These are phyloP conservation scores for Alternaria novae-zelandiae DNA, from an alignment of 2,329 filamentous ascomycete genomes.

Conservation along the genomic window DNA sequence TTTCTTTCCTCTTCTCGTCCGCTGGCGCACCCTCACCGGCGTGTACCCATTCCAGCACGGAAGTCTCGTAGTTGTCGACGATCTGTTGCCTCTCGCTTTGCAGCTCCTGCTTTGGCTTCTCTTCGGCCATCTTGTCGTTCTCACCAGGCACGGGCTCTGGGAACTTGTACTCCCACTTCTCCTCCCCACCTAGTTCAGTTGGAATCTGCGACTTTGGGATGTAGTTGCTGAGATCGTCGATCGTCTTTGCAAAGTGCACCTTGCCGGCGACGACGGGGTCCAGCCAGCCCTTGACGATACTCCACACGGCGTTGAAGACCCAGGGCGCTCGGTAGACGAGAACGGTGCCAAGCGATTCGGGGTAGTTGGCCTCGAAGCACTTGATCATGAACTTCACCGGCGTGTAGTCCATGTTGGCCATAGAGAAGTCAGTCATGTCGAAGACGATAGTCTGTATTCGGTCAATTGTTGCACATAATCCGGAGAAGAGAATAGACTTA, in stretches of 20 bases:
- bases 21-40: slow-evolving; percentile 47
- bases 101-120: slow-evolving; percentile 66
- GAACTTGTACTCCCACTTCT: slow-evolving; percentile 85
- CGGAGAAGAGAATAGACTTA: slow-evolving; percentile 58
- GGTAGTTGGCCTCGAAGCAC: slow-evolving; percentile 98
- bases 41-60: slow-evolving; percentile 78
- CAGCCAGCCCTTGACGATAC: slow-evolving; percentile 92
- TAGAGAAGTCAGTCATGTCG: slow-evolving; percentile 91
- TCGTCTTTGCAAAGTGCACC: slow-evolving; percentile 87
- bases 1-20: slow-evolving; percentile 61
- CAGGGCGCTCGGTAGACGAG: slow-evolving; percentile 96
- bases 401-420: slow-evolving; percentile 98
- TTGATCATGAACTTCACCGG: slow-evolving; percentile 99
- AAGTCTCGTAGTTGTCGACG: slow-evolving; percentile 75
- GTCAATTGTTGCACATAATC: neutral
- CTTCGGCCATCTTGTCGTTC: slow-evolving; percentile 74
- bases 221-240: slow-evolving; percentile 78
- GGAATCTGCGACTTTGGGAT: slow-evolving; percentile 74
- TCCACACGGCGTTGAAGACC: slow-evolving; percentile 98
- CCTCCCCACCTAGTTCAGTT: slow-evolving; percentile 84
- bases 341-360: slow-evolving; percentile 86
- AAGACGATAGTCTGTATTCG: slow-evolving; percentile 81
- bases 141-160: slow-evolving; percentile 77
- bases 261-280: slow-evolving; percentile 95
- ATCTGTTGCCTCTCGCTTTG: slow-evolving; percentile 68